Conservation (phyloP, 768 basidiomycete species). For the Ramaria sp. region DNA sequence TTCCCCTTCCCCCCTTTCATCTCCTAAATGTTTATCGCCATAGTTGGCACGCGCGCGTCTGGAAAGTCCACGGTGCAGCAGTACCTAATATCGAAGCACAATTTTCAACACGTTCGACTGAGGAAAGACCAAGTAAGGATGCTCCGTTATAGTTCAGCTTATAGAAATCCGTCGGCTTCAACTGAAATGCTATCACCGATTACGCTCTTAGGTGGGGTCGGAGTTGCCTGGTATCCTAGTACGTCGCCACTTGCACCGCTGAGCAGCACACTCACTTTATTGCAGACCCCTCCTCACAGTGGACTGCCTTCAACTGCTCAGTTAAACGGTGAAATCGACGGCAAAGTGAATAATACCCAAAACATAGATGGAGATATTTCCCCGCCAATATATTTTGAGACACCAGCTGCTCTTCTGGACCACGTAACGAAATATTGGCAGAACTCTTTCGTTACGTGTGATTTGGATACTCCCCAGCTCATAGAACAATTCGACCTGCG, state of each 20-base stretch:
- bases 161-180: conserved; percentile 19
- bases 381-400: not conserved
- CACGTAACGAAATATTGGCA: conserved; percentile 78
- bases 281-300: not conserved
- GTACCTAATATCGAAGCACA: conserved; percentile 46
- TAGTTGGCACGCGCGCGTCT: conserved; percentile 51
- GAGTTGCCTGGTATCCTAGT: not conserved
- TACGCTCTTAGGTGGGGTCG: conserved; percentile 11
- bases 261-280: conserved; percentile 8
- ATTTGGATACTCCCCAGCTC: conserved; percentile 42
- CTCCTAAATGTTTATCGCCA: conserved; percentile 50
- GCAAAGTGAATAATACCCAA: not conserved
- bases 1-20: no score
- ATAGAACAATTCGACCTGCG: conserved; percentile 68
- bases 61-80: conserved; percentile 39
- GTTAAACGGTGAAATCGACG: not conserved
- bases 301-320: conserved; percentile 4
- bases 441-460: conserved; percentile 68
- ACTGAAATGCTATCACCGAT: not conserved
- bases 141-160: conserved; percentile 10
- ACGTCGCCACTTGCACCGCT: conserved; percentile 4
- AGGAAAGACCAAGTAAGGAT: conserved; percentile 11
- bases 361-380: not conserved
- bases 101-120: conserved; percentile 43
- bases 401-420: conserved; percentile 45